Evolutionary conservation across 768 basidiomycete genomes (phyloP), one percentile per base, ranked within the genome.

Genomic region (Peribolospora kevripleyi): DNA sequence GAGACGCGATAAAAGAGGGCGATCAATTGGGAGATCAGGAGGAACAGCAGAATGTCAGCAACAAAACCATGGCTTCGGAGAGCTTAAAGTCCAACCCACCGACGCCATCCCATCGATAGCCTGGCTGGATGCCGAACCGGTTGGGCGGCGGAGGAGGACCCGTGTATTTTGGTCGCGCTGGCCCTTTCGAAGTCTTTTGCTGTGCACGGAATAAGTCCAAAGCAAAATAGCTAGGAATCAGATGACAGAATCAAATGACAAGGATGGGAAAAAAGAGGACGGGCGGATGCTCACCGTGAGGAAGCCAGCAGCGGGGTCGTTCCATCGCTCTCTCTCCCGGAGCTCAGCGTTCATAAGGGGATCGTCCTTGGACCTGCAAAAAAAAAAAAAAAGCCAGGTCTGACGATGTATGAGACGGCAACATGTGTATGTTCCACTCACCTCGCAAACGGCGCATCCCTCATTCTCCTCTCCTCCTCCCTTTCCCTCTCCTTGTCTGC

Each of bases 41-140:
- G 14, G 41, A 38, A 48, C 7, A 48, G 46, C 43, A 11, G 48
- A 7, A 46, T n/a, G 6, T 3, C 13, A 8, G 54, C 41, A 25
- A 52, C 39, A 36, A 46, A 47, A 7, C 14, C 40, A n/a, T 39
- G 48, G 25, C 41, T 5, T 52, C 11, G 7, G 8, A 11, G 37
- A 37, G 5, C 38, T 14, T 3, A 40, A 10, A 36, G n/a, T 8
- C 10, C 9, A 36, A 69, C 62, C 61, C 59, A 86, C 90, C 90
- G 59, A 97, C 93, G 39, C 93, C 93, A 66, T 98, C 93, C 93
- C 93, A 98, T 64, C 91, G 74, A 66, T 88, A 86, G 0, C 93
- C 93, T 37, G 93, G 93, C 59, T 76, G 81, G 59, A 98, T 95
- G 36, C 82, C 81, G 66, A 91, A 97, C 6, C 93, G 79, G 69